phyloP scores from a whole-genome alignment of 176 grass and related monocot genomes.

The Triticum turgidum region DNA sequence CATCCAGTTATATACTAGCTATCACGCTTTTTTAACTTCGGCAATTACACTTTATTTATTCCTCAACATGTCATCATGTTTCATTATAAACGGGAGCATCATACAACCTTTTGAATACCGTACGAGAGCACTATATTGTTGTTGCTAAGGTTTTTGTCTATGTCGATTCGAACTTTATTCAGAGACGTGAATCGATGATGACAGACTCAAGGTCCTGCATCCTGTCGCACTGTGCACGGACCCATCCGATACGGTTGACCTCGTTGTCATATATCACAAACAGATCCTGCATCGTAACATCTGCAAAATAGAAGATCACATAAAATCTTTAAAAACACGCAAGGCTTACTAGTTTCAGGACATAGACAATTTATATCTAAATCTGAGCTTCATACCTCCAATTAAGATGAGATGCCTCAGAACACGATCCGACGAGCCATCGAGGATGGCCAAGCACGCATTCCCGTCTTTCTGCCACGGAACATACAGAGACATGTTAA shows the following conservation, averaged over 20 bases:
- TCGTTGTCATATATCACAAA: slow-evolving; percentile 96
- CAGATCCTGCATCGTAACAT: slow-evolving; percentile 83
- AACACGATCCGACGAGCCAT: slow-evolving; percentile 49
- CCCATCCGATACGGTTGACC: slow-evolving; percentile 66
- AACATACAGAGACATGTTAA: slow-evolving; percentile 17
- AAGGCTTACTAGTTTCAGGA: not conserved
- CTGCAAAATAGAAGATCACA: slow-evolving; percentile 39
- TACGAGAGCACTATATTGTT: no score
- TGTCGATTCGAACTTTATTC: no score
- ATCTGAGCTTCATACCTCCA: slow-evolving; percentile 57
- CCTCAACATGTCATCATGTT: not conserved
- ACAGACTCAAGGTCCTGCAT: no score
- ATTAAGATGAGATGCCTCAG: slow-evolving; percentile 57
- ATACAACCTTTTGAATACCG: not conserved
- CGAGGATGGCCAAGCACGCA: slow-evolving; percentile 91
- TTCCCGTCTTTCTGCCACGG: slow-evolving; percentile 72
- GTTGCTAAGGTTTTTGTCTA: not conserved
- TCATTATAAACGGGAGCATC: not conserved
- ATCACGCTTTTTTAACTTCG: no score
- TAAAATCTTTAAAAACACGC: not conserved
- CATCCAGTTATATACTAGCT: no score
- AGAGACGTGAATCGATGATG: no score
- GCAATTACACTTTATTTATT: not conserved
- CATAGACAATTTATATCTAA: not conserved
- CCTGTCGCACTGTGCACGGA: slow-evolving; percentile 48